Percentiles rank a stretch among this genome's conserved stretches.
These are phyloP conservation scores for Aspergillus aculeatus DNA, from an alignment of 2,329 filamentous ascomycete genomes.

Conservation along the genomic window DNA sequence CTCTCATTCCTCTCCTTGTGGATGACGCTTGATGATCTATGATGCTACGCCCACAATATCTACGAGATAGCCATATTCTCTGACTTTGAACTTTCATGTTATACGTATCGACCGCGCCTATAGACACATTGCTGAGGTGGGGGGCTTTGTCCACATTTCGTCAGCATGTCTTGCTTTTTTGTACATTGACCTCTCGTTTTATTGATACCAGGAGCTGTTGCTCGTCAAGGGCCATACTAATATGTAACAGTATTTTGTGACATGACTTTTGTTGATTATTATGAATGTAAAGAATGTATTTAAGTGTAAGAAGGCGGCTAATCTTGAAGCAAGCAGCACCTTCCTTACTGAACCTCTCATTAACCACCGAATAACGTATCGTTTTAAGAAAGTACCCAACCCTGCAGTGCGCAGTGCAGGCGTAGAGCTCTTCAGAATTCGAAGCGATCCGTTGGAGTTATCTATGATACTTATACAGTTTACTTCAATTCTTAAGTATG, in stretches of 20 bases:
- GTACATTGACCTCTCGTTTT: not conserved
- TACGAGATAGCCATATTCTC: not conserved
- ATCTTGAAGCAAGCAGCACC: not conserved
- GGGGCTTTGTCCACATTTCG: not conserved
- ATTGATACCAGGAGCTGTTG: not conserved
- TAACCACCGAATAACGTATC: too few relatives aligned
- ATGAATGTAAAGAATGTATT: not conserved
- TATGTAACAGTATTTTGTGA: not conserved
- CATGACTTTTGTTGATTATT: not conserved
- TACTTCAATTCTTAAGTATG: too few relatives aligned
- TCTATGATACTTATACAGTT: too few relatives aligned
- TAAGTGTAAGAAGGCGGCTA: not conserved
- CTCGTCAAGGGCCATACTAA: not conserved
- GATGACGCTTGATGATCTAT: conserved; percentile 3
- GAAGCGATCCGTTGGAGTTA: too few relatives aligned
- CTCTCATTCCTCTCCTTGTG: not conserved
- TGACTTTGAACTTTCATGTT: not conserved
- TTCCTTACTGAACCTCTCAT: not conserved
- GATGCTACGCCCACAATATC: conserved; percentile 4
- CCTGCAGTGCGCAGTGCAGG: too few relatives aligned
- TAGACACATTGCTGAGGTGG: not conserved
- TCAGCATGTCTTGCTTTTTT: not conserved
- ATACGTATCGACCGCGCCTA: not conserved
- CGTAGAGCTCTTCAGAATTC: too few relatives aligned
- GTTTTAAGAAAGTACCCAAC: too few relatives aligned